These are phyloP conservation scores for Apiospora koreana DNA, from an alignment of 2,329 filamentous ascomycete species.

Conservation along the genomic window DNA sequence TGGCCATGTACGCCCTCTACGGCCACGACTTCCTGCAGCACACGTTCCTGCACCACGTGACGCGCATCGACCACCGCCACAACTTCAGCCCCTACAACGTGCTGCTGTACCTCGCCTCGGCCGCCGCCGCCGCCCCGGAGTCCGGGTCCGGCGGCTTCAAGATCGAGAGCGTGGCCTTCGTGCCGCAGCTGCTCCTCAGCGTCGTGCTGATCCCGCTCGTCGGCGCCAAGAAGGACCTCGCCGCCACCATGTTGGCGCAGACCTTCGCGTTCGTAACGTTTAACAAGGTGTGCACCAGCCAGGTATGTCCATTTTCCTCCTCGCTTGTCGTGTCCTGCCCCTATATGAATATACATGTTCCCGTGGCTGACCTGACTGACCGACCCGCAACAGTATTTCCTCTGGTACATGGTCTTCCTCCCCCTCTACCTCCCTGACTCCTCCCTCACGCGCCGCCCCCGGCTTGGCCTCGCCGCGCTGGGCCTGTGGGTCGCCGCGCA, in stretches of 20 bases:
- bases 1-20: slow-evolving; percentile 78
- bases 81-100: slow-evolving; percentile 98
- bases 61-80: slow-evolving; percentile 91
- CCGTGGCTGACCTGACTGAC: too few relatives aligned
- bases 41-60: slow-evolving; percentile 91
- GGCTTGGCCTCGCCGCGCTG: slow-evolving; percentile 65
- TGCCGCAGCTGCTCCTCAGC: slow-evolving; percentile 83
- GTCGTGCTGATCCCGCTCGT: slow-evolving; percentile 73
- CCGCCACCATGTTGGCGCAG: slow-evolving; percentile 86
- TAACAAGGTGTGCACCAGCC: slow-evolving; percentile 98
- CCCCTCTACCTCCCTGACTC: slow-evolving; percentile 87
- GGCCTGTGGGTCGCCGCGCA: slow-evolving; percentile 76
- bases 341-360: too few relatives aligned
- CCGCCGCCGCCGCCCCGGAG: slow-evolving; percentile 34
- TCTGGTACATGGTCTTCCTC: slow-evolving; percentile 95
- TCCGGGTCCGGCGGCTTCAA: slow-evolving; percentile 29
- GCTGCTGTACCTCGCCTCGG: slow-evolving; percentile 83
- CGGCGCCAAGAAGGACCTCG: slow-evolving; percentile 78
- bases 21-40: slow-evolving; percentile 81
- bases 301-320: slow-evolving; percentile 54
- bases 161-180: slow-evolving; percentile 81
- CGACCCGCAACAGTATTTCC: slow-evolving; percentile 71
- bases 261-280: slow-evolving; percentile 97
- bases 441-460: slow-evolving; percentile 62
- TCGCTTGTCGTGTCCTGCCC: too few relatives aligned